Evolutionary conservation across 192 early-diverging fungal genomes (phyloP), one percentile per base, ranked within the genome.

Genomic region (Umbelopsis ramanniana): DNA sequence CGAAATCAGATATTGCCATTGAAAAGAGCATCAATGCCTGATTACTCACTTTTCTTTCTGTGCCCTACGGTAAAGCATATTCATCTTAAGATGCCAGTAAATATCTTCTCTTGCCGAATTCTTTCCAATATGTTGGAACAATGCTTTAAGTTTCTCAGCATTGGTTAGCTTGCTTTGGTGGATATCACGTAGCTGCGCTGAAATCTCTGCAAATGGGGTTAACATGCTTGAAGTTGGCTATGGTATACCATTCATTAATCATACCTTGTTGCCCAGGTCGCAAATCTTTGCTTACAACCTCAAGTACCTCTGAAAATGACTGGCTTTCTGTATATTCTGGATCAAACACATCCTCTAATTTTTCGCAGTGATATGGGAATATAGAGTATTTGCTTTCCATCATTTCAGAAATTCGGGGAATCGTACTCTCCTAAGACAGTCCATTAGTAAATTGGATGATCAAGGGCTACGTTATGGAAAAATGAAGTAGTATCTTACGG

Each of bases 31-130:
- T 1, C 7, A 11, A 23, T 26, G 26, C 2, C 5, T 29, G 0
- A 33, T 1, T 63, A 29, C 76, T 70, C 80, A 90, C 75, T 72
- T 83, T 70, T 63, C 57, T 37, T 37, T 63, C 19, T 63, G 24
- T 8, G 57, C 57, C 17, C 57, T 33, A 33, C 33, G 57, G 57
- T 63, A 63, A 6, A 95, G 73, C 48, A 92, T 79, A 24, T 83
- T 76, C 10, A 84, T 76, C 54, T 89, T 91, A 35, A 96, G 68
- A 48, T 87, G 82, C 46, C 87, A 85, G 37, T 92, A 72, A 54
- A 95, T 82, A 48, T 89, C 88, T 74, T 93, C 93, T 68, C 89
- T 89, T 57, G 91, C 84, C 6, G 90, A 90, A 21, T 80, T 74
- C 17, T 87, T 92, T 4, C 75, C 86, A 15, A 90, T 83, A 4